Conservation (phyloP, 2,329 filamentous ascomycete species). For the Pseudogymnoascus sp. region DNA sequence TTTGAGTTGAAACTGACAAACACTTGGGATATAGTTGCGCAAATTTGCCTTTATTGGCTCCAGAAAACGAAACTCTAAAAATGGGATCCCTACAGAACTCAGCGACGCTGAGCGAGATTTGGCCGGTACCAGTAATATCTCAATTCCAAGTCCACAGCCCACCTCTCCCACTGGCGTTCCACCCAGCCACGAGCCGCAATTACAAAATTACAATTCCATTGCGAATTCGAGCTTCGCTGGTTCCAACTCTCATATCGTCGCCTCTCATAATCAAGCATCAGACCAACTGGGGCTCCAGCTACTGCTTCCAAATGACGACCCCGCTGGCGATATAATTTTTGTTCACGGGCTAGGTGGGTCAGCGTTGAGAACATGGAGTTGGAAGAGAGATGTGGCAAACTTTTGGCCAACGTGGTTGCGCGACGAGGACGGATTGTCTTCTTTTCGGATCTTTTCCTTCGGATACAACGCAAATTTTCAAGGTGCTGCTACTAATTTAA, state of each 20-base stretch:
- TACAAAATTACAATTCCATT: neutral
- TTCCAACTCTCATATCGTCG: neutral
- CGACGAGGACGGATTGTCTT: constrained; percentile 24
- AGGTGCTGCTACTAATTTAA: neutral
- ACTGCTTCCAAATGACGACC: neutral
- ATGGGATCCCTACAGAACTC: neutral
- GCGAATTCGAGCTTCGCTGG: neutral
- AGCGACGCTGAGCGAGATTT: neutral
- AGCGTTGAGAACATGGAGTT: constrained; percentile 30
- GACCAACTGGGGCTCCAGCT: neutral
- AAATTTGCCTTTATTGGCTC: neutral
- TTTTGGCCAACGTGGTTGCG: constrained; percentile 33
- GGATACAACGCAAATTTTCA: constrained; percentile 26
- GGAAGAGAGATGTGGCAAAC: constrained; percentile 19
- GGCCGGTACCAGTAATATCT: neutral
- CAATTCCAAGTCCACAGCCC: neutral
- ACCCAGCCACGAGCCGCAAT: neutral
- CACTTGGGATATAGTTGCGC: neutral
- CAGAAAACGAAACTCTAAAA: neutral
- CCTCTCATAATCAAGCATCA: neutral
- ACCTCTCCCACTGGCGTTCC: neutral
- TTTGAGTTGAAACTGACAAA: neutral
- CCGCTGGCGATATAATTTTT: constrained; percentile 28
- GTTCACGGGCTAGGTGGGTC: constrained; percentile 34
- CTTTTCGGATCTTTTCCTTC: constrained; percentile 29